These are phyloP conservation scores for Pseudopyricularia cyperi DNA, from an alignment of 2,329 filamentous ascomycete genomes.

Conservation along the genomic window DNA sequence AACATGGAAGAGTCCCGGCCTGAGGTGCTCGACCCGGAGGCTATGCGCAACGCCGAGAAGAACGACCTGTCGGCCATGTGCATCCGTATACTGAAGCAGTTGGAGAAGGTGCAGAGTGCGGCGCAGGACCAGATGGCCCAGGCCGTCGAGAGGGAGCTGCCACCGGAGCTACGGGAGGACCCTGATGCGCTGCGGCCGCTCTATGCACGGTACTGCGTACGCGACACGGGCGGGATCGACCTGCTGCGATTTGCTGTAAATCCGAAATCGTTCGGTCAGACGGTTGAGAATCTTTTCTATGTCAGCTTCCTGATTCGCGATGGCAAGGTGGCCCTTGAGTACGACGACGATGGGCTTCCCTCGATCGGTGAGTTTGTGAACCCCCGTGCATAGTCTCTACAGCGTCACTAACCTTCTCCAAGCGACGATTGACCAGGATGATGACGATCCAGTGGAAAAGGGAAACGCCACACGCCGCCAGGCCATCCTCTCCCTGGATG, in stretches of 20 bases:
- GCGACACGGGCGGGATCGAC: slow-evolving; percentile 57
- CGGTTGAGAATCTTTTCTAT: slow-evolving; percentile 94
- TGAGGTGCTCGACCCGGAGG: slow-evolving; percentile 60
- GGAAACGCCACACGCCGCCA: slow-evolving; percentile 57
- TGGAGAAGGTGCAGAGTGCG: slow-evolving; percentile 37
- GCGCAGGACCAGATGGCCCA: slow-evolving; percentile 20
- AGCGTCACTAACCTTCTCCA: background rate
- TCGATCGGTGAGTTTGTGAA: slow-evolving; percentile 52
- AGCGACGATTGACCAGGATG: slow-evolving; percentile 17
- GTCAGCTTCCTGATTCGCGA: slow-evolving; percentile 89
- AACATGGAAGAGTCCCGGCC: slow-evolving; percentile 61
- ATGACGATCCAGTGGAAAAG: slow-evolving; percentile 29
- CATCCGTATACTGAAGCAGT: slow-evolving; percentile 48
- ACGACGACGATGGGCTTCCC: slow-evolving; percentile 64
- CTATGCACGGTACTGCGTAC: slow-evolving; percentile 53
- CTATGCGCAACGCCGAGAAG: slow-evolving; percentile 58
- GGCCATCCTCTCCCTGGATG: slow-evolving; percentile 79
- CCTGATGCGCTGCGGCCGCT: slow-evolving; percentile 22
- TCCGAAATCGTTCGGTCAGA: slow-evolving; percentile 81
- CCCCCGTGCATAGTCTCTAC: background rate
- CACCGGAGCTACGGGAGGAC: slow-evolving; percentile 25
- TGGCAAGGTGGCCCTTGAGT: slow-evolving; percentile 60
- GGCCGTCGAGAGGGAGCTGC: slow-evolving; percentile 28
- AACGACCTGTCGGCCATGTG: slow-evolving; percentile 71
- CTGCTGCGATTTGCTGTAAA: slow-evolving; percentile 85